Base-by-base conservation (phyloP, 768 basidiomycete genomes). In the Nidula microcarpa region DNA sequence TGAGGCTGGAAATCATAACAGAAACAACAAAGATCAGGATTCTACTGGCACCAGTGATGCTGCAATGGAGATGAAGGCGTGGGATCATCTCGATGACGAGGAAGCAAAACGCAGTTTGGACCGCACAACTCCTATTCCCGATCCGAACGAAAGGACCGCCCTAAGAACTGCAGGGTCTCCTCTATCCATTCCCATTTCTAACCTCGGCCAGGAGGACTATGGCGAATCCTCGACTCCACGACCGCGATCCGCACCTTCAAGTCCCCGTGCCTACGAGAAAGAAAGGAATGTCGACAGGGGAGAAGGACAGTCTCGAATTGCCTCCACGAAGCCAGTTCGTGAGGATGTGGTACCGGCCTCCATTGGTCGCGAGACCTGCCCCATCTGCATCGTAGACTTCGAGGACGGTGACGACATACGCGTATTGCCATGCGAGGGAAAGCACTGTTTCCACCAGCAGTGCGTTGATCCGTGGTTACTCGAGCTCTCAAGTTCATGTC, bases 391-490 rank as follows among this genome's bases (percentile, higher is more conserved):
- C 54, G 78, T 91, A 44, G 94, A 96, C 60, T 98, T 98, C 61
- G 90, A 94, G 66, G 88, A 91, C 55, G 95, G 94, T 1, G 95
- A 98, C 61, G 91, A 96, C 65, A 70, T 97, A 11, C 85, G 95
- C 18, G 79, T 96, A 39, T 70, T 98, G 47, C 95, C 94, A 1
- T 98, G 95, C 68, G 91, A 94, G 63, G 89, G 89, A 45, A 85
- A 90, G 57, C 95, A 98, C 65, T 78, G 81, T 54, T 98, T 96
- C 74, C 95, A 98, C 62, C 86, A 89, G 62, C 71, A 74, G 37
- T 97, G 94, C 64, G 94, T 96, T 52, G 94, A 96, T 68, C 91
- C 88, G 34, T 96, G 95, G 95, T 72, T 98, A 41, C 75, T 98
- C 45, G 85, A 94, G 60, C 76, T 96, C 30, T 94, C 94, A 1